A percentile compares a stretch with the other conserved stretches of the same genome.
phyloP scores from a whole-genome alignment of 768 basidiomycete species.

The Dentipellis fragilis region DNA sequence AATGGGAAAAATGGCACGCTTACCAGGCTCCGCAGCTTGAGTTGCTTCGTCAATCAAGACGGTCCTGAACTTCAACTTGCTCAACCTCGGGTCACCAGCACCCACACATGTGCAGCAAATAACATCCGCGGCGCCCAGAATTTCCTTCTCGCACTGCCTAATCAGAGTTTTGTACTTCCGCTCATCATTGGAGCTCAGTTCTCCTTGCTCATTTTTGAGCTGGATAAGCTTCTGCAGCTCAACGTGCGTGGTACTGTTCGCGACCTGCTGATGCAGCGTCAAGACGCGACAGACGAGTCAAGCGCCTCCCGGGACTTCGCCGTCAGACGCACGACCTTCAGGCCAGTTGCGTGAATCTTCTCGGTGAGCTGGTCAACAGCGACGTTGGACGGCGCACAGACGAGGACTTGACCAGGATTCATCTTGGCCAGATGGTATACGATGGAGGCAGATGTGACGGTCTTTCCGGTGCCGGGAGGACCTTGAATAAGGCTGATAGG shows the following conservation, averaged over 20 bases:
- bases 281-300: slow-evolving; percentile 89
- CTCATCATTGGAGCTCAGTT: slow-evolving; percentile 93
- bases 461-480: slow-evolving; percentile 97
- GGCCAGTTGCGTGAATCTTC: slow-evolving; percentile 97
- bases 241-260: slow-evolving; percentile 90
- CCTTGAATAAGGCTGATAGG: slow-evolving; percentile 97
- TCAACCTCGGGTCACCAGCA: slow-evolving; percentile 90
- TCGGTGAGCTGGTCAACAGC: slow-evolving; percentile 98
- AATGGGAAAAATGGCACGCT: slow-evolving; percentile 11
- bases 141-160: slow-evolving; percentile 95
- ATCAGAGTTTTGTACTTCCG: slow-evolving; percentile 96
- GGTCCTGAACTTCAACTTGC: slow-evolving; percentile 96
- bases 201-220: slow-evolving; percentile 95
- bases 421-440: slow-evolving; percentile 99
- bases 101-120: slow-evolving; percentile 99
- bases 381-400: slow-evolving; percentile 97
- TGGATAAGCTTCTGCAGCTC: slow-evolving; percentile 98
- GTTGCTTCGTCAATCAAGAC: slow-evolving; percentile 98
- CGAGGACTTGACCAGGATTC: slow-evolving; percentile 98
- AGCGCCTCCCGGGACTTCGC: slow-evolving; percentile 98
- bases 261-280: slow-evolving; percentile 94
- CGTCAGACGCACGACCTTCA: slow-evolving; percentile 95
- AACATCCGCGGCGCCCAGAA: slow-evolving; percentile 88
- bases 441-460: slow-evolving; percentile 97
- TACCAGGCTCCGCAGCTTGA: slow-evolving; percentile 94